Conservation (phyloP, 2,329 filamentous ascomycete species). For the Huntiella moniliformis region DNA sequence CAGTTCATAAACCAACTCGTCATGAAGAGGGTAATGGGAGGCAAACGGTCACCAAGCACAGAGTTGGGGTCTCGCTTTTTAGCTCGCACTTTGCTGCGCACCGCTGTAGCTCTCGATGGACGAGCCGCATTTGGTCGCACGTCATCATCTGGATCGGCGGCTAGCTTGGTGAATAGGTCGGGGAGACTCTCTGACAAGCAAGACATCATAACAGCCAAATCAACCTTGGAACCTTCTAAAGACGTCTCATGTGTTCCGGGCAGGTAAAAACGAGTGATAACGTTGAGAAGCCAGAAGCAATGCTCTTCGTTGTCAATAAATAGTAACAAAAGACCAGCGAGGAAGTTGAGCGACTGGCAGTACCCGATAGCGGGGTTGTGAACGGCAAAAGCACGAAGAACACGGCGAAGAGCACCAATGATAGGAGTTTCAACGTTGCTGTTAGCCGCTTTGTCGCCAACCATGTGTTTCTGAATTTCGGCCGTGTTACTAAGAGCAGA, state of each 20-base stretch:
- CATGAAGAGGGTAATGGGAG: constrained; percentile 79
- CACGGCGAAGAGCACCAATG: constrained; percentile 62
- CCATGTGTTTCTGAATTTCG: constrained; percentile 20
- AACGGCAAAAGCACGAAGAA: constrained; percentile 75
- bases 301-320: constrained; percentile 83
- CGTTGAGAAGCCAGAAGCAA: constrained; percentile 79
- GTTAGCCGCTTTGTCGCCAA: constrained; percentile 23
- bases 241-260: constrained; percentile 83
- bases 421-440: constrained; percentile 27
- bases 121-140: constrained; percentile 19
- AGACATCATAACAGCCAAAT: constrained; percentile 83
- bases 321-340: constrained; percentile 72
- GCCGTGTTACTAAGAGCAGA: constrained; percentile 20
- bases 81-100: constrained; percentile 14
- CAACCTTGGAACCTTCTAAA: constrained; percentile 80
- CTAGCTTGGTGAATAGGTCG: constrained; percentile 71
- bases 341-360: constrained; percentile 88
- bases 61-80: constrained; percentile 23
- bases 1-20: constrained; percentile 98
- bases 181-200: constrained; percentile 69
- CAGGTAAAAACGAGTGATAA: constrained; percentile 73
- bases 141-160: constrained; percentile 47
- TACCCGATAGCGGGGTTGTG: constrained; percentile 87
- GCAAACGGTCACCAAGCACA: constrained; percentile 39
- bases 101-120: constrained; percentile 11